Base-by-base conservation (phyloP, 306 rosid species). In the Corylus americana region DNA sequence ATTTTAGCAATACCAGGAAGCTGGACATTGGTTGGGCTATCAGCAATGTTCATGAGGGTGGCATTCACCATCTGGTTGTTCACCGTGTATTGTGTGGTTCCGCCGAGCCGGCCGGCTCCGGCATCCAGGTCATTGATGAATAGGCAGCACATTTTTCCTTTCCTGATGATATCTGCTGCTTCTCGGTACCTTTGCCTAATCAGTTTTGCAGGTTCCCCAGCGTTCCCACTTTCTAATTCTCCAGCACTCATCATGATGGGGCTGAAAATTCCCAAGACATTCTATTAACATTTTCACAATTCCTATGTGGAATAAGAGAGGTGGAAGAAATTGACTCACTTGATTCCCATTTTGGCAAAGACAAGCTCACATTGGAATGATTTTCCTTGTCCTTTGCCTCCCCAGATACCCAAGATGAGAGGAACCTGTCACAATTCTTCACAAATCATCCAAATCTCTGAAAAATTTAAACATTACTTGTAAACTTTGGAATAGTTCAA, bases 181-280 rank as follows among this genome's bases (percentile, higher is more conserved):
- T 94, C 97, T 0, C 97, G 91, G 72, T 94, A 94, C 79, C 98
- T 82, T 62, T 94, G 98, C 88, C 98, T 84, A 53, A 94, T 89
- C 83, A 94, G 70, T 67, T 94, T 94, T 18, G 98, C 96, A 0
- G 96, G 98, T 90, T 94, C 98, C 63, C 98, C 98, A 0, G 98
- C 98, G 82, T 88, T 94, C 77, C 98, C 98, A 75, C 98, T 94
- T 85, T 94, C 98, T 78, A 94, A 39, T 82, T 94, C 97, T 83
- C 98, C 98, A 35, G 96, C 98, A 84, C 98, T 92, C 97, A 94
- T 92, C 96, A 89, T 75, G 22, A 92, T 92, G 22, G 98, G 98
- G 87, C 97, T 92, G 84, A 42, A 42, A 42, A 42, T 42, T 42
- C 45, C 45, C 45, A 42, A 42, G 7, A 42, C 0, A 74, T 7